A percentile compares a stretch with the other conserved stretches of the same genome.
Conservation (phyloP, 441 rosid genomes). For the Corymbia citriodora region DNA sequence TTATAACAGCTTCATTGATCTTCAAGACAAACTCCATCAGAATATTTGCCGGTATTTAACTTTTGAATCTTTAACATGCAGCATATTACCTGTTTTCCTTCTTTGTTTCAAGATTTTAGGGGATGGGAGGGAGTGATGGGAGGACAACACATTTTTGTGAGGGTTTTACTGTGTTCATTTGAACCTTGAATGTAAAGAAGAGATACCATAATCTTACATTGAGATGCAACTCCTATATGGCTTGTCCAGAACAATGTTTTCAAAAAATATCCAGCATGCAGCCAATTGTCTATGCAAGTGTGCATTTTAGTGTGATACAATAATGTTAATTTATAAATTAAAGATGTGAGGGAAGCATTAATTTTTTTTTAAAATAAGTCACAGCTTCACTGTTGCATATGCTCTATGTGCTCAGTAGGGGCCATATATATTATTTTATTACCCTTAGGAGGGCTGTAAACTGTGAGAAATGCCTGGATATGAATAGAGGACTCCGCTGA, state of each 20-base stretch:
- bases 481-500: neutral
- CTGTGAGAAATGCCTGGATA: neutral
- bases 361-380: neutral
- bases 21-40: conserved; percentile 97
- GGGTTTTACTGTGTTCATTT: neutral
- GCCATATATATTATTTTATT: neutral
- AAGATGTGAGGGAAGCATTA: neutral
- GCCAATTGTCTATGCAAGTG: neutral
- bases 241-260: neutral
- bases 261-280: neutral
- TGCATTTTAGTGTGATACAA: neutral
- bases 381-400: neutral
- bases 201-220: neutral
- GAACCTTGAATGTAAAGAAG: neutral
- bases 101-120: neutral
- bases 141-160: neutral
- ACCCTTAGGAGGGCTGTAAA: neutral
- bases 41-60: conserved; percentile 78
- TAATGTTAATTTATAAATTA: neutral
- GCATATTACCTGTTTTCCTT: neutral
- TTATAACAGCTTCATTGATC: conserved; percentile 94
- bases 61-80: neutral
- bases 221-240: neutral
- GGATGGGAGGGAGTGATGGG: neutral
- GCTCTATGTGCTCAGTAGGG: neutral